These are phyloP conservation scores for Pestalotiopsis sp. DNA, from an alignment of 2,329 filamentous ascomycete genomes.

Conservation along the genomic window DNA sequence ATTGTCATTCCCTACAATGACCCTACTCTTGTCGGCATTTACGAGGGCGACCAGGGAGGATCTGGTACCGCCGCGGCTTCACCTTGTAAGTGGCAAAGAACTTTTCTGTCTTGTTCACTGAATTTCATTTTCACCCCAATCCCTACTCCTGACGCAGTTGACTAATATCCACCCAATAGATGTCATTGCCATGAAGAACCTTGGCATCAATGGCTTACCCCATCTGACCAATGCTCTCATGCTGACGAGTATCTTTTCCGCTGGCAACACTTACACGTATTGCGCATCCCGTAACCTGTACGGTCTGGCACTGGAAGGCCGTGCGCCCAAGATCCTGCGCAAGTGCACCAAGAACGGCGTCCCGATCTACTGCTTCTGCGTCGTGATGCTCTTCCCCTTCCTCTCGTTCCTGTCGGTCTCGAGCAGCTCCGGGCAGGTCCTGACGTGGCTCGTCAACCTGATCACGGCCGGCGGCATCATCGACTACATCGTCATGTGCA, in stretches of 20 bases:
- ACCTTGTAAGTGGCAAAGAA: slow-evolving; percentile 26
- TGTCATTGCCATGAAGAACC: slow-evolving; percentile 53
- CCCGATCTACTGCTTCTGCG: slow-evolving; percentile 58
- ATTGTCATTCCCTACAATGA: slow-evolving; percentile 62
- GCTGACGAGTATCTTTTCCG: slow-evolving; percentile 55
- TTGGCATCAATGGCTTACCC: slow-evolving; percentile 50
- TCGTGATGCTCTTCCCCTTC: slow-evolving; percentile 59
- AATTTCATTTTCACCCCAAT: not conserved
- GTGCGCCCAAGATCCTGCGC: slow-evolving; percentile 48
- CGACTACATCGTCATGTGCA: slow-evolving; percentile 19
- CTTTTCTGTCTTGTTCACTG: not conserved
- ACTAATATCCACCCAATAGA: slow-evolving; percentile 13
- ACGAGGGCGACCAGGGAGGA: slow-evolving; percentile 8
- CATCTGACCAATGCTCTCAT: slow-evolving; percentile 60
- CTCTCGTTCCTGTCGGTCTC: slow-evolving; percentile 50
- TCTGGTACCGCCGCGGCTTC: slow-evolving; percentile 46
- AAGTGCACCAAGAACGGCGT: slow-evolving; percentile 55
- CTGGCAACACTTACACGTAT: slow-evolving; percentile 60
- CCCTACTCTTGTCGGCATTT: slow-evolving; percentile 49
- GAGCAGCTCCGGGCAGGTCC: slow-evolving; percentile 19
- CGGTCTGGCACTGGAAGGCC: slow-evolving; percentile 53
- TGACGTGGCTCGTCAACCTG: slow-evolving; percentile 17
- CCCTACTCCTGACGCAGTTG: not conserved
- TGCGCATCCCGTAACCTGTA: slow-evolving; percentile 58
- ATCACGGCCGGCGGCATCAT: slow-evolving; percentile 19